Evolutionary conservation across 2,329 filamentous ascomycete genomes (phyloP).

Genomic region (Hortaea werneckii): DNA sequence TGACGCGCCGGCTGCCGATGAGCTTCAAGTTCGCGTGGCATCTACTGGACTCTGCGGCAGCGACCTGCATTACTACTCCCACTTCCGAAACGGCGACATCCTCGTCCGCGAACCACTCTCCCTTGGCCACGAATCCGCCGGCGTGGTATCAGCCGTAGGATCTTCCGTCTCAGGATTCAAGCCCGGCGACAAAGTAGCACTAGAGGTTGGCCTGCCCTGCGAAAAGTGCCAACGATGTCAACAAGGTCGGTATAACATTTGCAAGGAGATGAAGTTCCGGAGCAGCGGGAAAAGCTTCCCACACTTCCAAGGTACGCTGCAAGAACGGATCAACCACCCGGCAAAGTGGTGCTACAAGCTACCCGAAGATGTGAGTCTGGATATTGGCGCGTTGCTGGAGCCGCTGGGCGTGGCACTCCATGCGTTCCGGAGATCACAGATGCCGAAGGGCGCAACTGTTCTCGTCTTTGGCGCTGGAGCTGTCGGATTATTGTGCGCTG

Average conservation of each 20-base stretch:
- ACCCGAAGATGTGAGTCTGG: conserved; percentile 42
- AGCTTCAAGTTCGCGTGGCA: conserved; percentile 55
- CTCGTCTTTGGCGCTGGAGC: conserved; percentile 53
- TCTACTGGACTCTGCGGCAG: conserved; percentile 62
- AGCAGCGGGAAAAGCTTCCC: conserved; percentile 51
- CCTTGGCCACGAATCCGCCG: conserved; percentile 68
- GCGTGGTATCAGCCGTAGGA: conserved; percentile 65
- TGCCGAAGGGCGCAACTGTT: conserved; percentile 35
- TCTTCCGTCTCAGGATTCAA: conserved; percentile 42
- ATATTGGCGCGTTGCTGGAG: conserved; percentile 50
- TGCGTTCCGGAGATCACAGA: conserved; percentile 44
- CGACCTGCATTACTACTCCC: conserved; percentile 74
- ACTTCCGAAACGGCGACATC: conserved; percentile 80
- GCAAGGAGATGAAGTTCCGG: conserved; percentile 47
- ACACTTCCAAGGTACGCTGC: conserved; percentile 54
- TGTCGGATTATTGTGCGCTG: conserved; percentile 49
- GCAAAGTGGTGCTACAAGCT: conserved; percentile 50
- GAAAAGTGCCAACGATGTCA: conserved; percentile 48
- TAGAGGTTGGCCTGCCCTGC: conserved; percentile 86
- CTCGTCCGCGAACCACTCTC: conserved; percentile 73
- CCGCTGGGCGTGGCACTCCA: conserved; percentile 52
- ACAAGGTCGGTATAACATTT: conserved; percentile 52
- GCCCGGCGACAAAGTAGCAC: conserved; percentile 73
- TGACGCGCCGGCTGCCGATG: conserved; percentile 36
- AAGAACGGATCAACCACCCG: conserved; percentile 52